Evolutionary conservation across 1,284 basidiomycete species (phyloP).

Genomic region (Rhodotorula sp.): DNA sequence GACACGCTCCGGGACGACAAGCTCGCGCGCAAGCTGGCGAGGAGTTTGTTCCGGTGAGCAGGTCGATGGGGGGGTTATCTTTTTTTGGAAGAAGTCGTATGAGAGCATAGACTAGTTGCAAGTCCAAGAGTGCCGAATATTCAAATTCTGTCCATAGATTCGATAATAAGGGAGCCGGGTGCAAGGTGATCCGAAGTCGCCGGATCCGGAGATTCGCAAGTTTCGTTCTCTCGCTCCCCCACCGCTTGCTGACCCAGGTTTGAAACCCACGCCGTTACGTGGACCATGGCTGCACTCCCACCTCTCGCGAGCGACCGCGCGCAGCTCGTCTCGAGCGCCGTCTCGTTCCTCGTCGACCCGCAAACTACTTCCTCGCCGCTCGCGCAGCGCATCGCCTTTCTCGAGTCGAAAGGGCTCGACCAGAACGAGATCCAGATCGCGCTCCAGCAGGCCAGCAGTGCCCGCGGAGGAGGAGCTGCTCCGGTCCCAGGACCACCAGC

Average conservation of each 20-base stretch:
- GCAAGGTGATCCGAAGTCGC: too few relatives aligned
- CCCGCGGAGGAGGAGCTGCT: conserved; percentile 2
- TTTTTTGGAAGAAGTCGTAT: too few relatives aligned
- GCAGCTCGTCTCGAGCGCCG: conserved; percentile 32
- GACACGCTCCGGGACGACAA: conserved; percentile 34
- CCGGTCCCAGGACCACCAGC: not conserved
- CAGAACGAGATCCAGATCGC: conserved; percentile 84
- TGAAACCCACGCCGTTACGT: not conserved
- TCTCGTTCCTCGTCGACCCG: conserved; percentile 45
- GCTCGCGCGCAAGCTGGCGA: conserved; percentile 29
- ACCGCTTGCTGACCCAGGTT: not conserved
- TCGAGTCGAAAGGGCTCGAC: conserved; percentile 88
- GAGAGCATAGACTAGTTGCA: too few relatives aligned
- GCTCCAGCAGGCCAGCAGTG: conserved; percentile 50
- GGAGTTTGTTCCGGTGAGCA: conserved; percentile 30
- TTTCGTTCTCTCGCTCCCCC: not conserved
- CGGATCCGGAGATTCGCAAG: not conserved
- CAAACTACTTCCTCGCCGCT: conserved; percentile 64
- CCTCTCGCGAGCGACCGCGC: conserved; percentile 11
- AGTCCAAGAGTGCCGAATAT: too few relatives aligned
- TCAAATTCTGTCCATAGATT: too few relatives aligned
- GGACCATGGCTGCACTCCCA: not conserved
- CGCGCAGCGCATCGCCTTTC: conserved; percentile 83
- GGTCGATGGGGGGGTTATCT: not conserved
- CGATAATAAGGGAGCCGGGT: too few relatives aligned